Evolutionary conservation across 179 eudicot species (phyloP), one percentile per base, ranked within the genome.

Genomic region (Actinidia chinensis): DNA sequence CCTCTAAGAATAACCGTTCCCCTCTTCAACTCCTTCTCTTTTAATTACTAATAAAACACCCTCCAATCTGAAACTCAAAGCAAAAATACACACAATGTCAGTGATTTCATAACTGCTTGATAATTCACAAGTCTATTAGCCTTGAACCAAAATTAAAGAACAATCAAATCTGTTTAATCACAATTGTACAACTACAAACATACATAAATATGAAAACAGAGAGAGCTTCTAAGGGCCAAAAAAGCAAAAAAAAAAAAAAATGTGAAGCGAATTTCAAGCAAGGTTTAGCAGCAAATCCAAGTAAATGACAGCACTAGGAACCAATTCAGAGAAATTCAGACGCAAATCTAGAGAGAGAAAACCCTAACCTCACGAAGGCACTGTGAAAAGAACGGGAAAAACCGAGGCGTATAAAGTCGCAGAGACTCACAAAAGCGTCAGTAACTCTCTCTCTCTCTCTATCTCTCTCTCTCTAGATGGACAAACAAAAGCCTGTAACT

Each of bases 41-140:
- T 80, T 65, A 48, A 76, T 82, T 66, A 70, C 78, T 52, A 75
- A 68, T 18, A 55, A 67, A 76, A 67, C 71, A 60, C 43, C 74
- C 58, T 61, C 70, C 48, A 81, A 81, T 73, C 86, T 84, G 86
- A 64, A 76, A 81, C 75, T 23, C 79, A 48, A 65, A 48, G 3
- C 22, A 15, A 64, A 33, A 63, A 14, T 6, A 20, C 36, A 63
- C 0, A 40, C 18, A 71, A 65, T 61, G 36, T 17, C 12, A 76
- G 25, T 78, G 81, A 82, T 73, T 75, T 33, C 64, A 68, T 68
- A 67, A 17, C 20, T 42, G 28, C 54, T 52, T 44, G 22, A 59
- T 5, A 68, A 8, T 55, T 68, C 75, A 56, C 64, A 68, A 33
- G 67, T 22, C 43, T 13, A 68, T 23, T 12, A 5, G 36, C 22